These are phyloP conservation scores for Scenedesmus sp. DNA, from an alignment of 163 green algal species.

Conservation along the genomic window DNA sequence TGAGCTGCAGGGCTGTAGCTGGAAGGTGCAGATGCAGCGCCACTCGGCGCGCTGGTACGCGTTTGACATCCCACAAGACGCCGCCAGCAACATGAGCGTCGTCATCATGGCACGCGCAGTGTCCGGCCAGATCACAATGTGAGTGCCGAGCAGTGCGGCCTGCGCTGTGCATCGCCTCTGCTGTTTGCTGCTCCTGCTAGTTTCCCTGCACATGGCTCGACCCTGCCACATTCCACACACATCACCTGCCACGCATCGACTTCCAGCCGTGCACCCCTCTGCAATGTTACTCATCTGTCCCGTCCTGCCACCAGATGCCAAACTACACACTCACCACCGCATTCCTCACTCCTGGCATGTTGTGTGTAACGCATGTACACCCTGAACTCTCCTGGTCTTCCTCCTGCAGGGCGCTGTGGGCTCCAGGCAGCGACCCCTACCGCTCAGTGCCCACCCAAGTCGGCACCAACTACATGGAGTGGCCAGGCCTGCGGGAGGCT, in stretches of 20 bases:
- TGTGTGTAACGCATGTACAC: too few relatives aligned
- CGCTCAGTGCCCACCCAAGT: slow-evolving; percentile 35
- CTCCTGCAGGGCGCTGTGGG: slow-evolving; percentile 33
- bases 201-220: background rate
- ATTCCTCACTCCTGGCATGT: too few relatives aligned
- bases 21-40: slow-evolving; percentile 42
- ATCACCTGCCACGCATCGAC: too few relatives aligned
- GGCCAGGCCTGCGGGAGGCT: slow-evolving; percentile 2
- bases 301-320: too few relatives aligned
- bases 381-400: background rate
- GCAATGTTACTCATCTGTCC: background rate
- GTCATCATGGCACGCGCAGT: slow-evolving; percentile 45
- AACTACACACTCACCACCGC: too few relatives aligned
- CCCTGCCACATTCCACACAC: too few relatives aligned
- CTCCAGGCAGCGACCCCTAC: slow-evolving; percentile 36
- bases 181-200: background rate
- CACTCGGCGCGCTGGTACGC: slow-evolving; percentile 22
- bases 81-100: slow-evolving; percentile 43
- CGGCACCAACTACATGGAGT: slow-evolving; percentile 45
- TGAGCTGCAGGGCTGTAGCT: slow-evolving; percentile 28
- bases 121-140: slow-evolving; percentile 44
- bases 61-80: slow-evolving; percentile 31
- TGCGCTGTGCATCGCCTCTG: background rate
- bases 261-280: background rate
- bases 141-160: background rate